Evolutionary conservation across 768 basidiomycete genomes (phyloP), one percentile per base, ranked within the genome.

Genomic region (Suillus weaverae): DNA sequence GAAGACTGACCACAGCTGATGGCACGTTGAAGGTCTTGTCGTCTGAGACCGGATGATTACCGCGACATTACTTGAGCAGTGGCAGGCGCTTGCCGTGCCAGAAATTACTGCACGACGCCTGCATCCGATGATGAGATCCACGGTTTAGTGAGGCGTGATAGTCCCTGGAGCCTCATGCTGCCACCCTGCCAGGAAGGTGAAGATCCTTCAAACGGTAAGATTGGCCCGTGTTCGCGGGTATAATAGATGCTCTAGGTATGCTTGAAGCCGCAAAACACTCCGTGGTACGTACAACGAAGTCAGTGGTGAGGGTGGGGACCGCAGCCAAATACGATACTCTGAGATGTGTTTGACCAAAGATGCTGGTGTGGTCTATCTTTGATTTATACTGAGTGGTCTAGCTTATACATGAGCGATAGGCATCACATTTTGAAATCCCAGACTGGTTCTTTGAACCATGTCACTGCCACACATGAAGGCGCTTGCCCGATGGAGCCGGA

Each of bases 121-220:
- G 38, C 22, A 22, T 57, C 16, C 22, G 38, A 57, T 59, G 38
- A 59, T 5, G 39, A 59, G 18, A 59, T 20, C 8, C 11, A 59
- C 20, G 57, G 41, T 20, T 59, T 30, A 30, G 1, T 26, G 22
- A 55, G 53, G n/a, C 35, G 36, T 36, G n/a, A 2, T 57, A 18
- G 56, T 10, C 51, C 51, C 51, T 53, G 51, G 30, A 18, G 39
- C 39, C 57, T 59, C 57, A 20, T 59, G 57, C 30, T 41, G 30
- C 33, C 57, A 59, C 57, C 57, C 57, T 59, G 50, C 26, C 30
- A 30, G 50, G 30, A 51, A 51, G 18, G 38, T 11, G 16, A 30
- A 6, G 39, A 41, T 7, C 57, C 22, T 59, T 41, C 5, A 30
- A 39, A 41, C 18, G 26, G 39, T 16, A 59, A 59, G 18, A 32